Conservation (phyloP, 257 asterid genomes). For the Gynochthodes officinalis region DNA sequence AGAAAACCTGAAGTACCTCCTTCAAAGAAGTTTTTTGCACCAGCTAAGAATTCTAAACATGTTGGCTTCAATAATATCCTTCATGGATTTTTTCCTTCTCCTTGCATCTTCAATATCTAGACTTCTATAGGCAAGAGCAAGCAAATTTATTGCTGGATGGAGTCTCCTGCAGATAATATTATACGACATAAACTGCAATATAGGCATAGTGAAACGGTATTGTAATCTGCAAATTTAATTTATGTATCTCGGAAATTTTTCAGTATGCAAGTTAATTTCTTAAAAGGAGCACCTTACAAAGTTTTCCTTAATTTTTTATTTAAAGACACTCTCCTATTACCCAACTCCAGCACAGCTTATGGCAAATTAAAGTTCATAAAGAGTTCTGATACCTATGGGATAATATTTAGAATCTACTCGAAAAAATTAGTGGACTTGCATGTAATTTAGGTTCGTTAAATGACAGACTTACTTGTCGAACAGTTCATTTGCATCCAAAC, state of each 20-base stretch:
- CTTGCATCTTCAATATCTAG: conserved; percentile 75
- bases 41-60: conserved; percentile 51
- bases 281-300: neutral
- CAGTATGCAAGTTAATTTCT: neutral
- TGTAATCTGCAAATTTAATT: neutral
- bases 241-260: neutral
- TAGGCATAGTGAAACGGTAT: neutral
- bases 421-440: neutral
- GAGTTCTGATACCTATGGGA: neutral
- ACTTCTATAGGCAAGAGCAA: conserved; percentile 86
- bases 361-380: neutral
- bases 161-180: conserved; percentile 67
- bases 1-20: conserved; percentile 2
- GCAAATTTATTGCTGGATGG: conserved; percentile 91
- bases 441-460: conserved; percentile 14
- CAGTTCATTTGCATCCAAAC: conserved; percentile 41
- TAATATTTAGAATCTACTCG: neutral
- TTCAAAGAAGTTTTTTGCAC: conserved; percentile 50
- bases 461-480: conserved; percentile 61
- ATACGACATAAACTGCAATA: conserved; percentile 18
- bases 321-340: neutral
- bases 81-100: conserved; percentile 47
- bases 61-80: conserved; percentile 56
- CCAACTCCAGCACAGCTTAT: neutral
- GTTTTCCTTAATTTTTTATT: neutral